These are phyloP conservation scores for Chlamydomonas incerta DNA, from an alignment of 139 green algal species.

Conservation along the genomic window DNA sequence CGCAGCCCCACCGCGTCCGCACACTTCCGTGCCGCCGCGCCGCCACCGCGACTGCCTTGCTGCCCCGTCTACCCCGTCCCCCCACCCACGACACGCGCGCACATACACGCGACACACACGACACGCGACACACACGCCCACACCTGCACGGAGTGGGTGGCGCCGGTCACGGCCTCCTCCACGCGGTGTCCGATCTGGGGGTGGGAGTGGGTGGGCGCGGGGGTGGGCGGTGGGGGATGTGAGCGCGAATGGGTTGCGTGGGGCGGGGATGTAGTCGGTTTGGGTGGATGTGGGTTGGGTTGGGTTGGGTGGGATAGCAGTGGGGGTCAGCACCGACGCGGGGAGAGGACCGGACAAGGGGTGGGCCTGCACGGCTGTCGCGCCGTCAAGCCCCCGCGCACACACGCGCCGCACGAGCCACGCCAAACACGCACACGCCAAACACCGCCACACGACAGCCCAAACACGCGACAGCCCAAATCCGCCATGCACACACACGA, in stretches of 20 bases:
- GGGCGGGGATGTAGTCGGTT: neutral
- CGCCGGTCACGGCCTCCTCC: constrained; percentile 27
- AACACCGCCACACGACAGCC: no score
- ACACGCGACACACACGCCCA: neutral
- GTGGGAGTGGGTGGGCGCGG: neutral
- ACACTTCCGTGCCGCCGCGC: neutral
- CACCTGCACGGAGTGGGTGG: constrained; percentile 12
- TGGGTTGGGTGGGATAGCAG: no score
- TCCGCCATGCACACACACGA: neutral
- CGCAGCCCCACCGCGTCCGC: neutral
- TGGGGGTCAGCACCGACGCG: no score
- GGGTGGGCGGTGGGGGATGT: neutral
- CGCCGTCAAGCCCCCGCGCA: no score
- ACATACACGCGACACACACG: neutral
- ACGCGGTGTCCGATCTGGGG: constrained; percentile 15
- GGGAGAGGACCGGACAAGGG: no score
- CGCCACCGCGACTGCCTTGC: neutral
- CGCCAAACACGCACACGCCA: neutral
- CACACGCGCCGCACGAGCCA: no score
- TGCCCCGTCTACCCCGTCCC: no score
- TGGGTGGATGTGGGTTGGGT: no score
- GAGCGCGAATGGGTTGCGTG: no score
- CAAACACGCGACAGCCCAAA: no score
- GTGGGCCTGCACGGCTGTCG: no score
- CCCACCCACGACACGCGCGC: neutral